A percentile compares a stretch with the other conserved stretches of the same genome.
Conservation (phyloP, 192 early-diverging fungal species). For the Umbelopsis sp. region DNA sequence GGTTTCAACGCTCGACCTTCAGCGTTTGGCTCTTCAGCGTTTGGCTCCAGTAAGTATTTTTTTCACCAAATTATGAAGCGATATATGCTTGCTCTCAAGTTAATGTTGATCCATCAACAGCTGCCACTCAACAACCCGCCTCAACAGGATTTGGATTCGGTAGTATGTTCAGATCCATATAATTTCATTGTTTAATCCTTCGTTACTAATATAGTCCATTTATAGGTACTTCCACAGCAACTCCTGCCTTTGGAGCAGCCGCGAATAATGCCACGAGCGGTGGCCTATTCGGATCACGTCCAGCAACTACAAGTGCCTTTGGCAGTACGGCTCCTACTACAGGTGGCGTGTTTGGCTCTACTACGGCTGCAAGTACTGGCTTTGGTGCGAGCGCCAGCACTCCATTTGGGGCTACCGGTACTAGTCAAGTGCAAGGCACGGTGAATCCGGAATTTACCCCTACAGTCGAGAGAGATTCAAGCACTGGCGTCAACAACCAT, state of each 20-base stretch:
- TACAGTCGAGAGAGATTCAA: slow-evolving; percentile 48
- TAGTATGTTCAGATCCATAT: slow-evolving; percentile 23
- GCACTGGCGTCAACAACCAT: slow-evolving; percentile 58
- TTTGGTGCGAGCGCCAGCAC: slow-evolving; percentile 29
- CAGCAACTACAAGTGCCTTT: slow-evolving; percentile 45
- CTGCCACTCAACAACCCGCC: slow-evolving; percentile 33
- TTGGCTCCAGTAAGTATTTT: slow-evolving; percentile 7
- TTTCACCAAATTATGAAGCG: neutral
- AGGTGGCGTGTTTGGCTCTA: slow-evolving; percentile 31
- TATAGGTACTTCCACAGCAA: slow-evolving; percentile 18
- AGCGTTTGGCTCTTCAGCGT: slow-evolving; percentile 13
- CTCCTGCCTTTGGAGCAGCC: slow-evolving; percentile 50
- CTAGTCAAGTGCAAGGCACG: slow-evolving; percentile 50
- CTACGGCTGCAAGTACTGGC: slow-evolving; percentile 45
- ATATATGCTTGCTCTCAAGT: neutral
- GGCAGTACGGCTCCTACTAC: slow-evolving; percentile 32
- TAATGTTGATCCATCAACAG: slow-evolving; percentile 12
- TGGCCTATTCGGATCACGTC: slow-evolving; percentile 39
- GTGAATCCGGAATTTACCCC: slow-evolving; percentile 57
- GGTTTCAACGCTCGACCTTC: slow-evolving; percentile 16
- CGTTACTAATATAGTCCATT: neutral
- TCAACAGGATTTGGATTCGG: slow-evolving; percentile 48
- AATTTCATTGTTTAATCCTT: neutral
- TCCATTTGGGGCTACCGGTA: slow-evolving; percentile 46
- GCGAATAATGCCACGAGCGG: slow-evolving; percentile 35